phyloP scores from a whole-genome alignment of 306 rosid genomes.

The Crotalaria pallida region DNA sequence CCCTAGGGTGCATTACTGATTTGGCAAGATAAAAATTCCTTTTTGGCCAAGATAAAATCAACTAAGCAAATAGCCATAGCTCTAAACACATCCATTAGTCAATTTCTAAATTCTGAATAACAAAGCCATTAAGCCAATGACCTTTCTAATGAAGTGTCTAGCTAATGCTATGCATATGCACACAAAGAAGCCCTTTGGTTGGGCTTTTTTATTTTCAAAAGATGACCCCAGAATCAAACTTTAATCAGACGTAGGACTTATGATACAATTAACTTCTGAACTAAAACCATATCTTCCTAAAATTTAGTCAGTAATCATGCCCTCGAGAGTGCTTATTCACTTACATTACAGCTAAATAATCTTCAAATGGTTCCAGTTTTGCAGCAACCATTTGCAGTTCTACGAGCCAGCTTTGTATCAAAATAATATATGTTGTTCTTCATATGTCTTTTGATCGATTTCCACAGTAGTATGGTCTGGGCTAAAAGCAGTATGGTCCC shows the following conservation, averaged over 20 bases:
- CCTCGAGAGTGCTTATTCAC: not conserved
- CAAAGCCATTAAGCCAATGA: not conserved
- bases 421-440: no score
- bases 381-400: no score
- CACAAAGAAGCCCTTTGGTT: not conserved
- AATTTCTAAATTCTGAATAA: not conserved
- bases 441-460: no score
- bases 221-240: not conserved
- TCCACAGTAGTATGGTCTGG: no score
- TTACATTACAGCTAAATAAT: no score
- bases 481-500: no score
- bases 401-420: no score
- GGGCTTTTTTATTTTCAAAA: not conserved
- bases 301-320: not conserved
- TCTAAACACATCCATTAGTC: not conserved
- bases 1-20: not conserved
- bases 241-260: conserved; percentile 6
- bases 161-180: not conserved
- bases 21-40: not conserved
- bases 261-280: no score
- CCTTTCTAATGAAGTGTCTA: not conserved
- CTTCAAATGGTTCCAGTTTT: no score
- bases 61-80: no score
- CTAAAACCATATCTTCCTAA: not conserved
- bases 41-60: no score